Evolutionary conservation across 148 eudicot genomes (phyloP).

Genomic region (Silene uniflora): DNA sequence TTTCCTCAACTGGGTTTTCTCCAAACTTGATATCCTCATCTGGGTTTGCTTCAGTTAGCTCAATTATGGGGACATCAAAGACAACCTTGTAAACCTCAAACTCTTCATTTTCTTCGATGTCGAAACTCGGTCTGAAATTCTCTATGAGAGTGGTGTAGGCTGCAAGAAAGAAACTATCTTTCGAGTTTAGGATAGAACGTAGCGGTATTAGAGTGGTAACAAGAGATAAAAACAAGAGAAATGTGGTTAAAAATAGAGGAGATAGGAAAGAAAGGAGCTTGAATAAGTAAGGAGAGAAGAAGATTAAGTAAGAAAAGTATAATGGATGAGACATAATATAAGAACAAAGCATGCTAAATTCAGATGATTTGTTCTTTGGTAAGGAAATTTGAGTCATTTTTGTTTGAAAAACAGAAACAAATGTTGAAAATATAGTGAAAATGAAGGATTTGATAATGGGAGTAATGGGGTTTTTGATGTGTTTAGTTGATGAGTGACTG

Average conservation of each 20-base stretch:
- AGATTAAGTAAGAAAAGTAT: constrained; percentile 64
- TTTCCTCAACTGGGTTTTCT: constrained; percentile 25
- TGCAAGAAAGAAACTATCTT: constrained; percentile 30
- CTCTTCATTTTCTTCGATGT: constrained; percentile 38
- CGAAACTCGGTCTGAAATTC: constrained; percentile 23
- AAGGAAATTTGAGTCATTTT: constrained; percentile 47
- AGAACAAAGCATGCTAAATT: constrained; percentile 32
- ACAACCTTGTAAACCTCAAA: constrained; percentile 55
- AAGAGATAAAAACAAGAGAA: constrained; percentile 45
- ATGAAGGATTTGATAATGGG: background rate
- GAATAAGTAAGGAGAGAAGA: constrained; percentile 79
- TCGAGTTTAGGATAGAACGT: constrained; percentile 6
- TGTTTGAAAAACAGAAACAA: constrained; percentile 7
- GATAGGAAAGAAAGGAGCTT: constrained; percentile 63
- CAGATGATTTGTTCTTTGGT: constrained; percentile 29
- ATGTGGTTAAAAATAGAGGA: constrained; percentile 68
- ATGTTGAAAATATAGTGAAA: background rate
- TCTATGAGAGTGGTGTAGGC: constrained; percentile 29
- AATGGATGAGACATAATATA: constrained; percentile 55
- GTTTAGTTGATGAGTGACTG: constrained; percentile 24
- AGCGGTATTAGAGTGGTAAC: constrained; percentile 31
- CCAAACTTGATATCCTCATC: constrained; percentile 15
- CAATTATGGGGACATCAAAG: constrained; percentile 41
- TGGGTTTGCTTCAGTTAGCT: constrained; percentile 24
- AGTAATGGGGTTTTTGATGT: background rate